These are phyloP conservation scores for Dioscorea alata DNA, from an alignment of 106 monocot genomes.

Conservation along the genomic window DNA sequence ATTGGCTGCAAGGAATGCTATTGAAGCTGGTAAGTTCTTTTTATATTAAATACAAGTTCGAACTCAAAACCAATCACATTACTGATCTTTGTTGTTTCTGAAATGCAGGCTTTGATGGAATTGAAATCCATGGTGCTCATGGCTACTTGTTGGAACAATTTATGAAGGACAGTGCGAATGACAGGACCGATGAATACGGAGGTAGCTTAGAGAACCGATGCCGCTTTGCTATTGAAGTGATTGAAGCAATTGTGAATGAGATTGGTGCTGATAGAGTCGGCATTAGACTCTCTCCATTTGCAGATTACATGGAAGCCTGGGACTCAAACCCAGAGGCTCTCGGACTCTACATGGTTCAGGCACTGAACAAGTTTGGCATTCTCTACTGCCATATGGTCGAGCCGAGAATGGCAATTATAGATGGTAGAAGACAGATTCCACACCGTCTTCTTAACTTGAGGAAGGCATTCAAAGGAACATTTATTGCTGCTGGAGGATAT, in stretches of 20 bases:
- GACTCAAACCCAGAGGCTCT: slow-evolving; percentile 23
- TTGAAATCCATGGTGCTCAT: slow-evolving; percentile 14
- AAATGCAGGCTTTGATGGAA: slow-evolving; percentile 11
- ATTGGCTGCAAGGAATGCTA: slow-evolving; percentile 42
- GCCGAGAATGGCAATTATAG: slow-evolving; percentile 26
- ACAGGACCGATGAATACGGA: slow-evolving; percentile 11
- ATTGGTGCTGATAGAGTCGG: slow-evolving; percentile 25
- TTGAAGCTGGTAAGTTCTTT: slow-evolving; percentile 30
- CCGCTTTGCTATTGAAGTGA: slow-evolving; percentile 23
- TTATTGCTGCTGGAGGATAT: slow-evolving; percentile 28
- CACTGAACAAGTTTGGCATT: slow-evolving; percentile 18
- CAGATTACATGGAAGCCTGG: slow-evolving; percentile 10
- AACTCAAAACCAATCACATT: background rate
- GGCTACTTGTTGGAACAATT: slow-evolving; percentile 14
- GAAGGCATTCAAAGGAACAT: slow-evolving; percentile 24
- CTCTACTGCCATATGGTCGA: slow-evolving; percentile 28
- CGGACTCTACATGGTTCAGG: slow-evolving; percentile 18
- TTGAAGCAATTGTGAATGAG: slow-evolving; percentile 16
- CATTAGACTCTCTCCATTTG: slow-evolving; percentile 25
- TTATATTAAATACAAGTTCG: too few relatives aligned
- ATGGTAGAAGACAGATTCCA: slow-evolving; percentile 7
- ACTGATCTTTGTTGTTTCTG: background rate
- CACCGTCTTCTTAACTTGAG: slow-evolving; percentile 14
- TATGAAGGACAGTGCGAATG: slow-evolving; percentile 13
- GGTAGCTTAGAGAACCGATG: slow-evolving; percentile 30